Conservation (phyloP, 2,329 filamentous ascomycete species). For the Talaromyces marneffei region DNA sequence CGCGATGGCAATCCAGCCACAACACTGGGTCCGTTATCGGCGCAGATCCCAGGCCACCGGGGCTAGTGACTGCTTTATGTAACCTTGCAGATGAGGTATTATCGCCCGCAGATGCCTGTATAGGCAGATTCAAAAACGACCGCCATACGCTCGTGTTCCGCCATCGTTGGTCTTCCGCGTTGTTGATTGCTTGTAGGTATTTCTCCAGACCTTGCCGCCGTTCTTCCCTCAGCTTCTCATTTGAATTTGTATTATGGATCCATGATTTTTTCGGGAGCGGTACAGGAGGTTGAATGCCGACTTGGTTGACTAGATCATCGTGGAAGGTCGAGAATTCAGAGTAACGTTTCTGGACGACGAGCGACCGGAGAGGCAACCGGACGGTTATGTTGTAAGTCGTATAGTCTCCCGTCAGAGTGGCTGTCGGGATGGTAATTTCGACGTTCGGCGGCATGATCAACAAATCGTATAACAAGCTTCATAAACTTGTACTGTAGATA, state of each 20-base stretch:
- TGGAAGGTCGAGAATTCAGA: constrained; percentile 58
- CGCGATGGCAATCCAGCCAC: constrained; percentile 57
- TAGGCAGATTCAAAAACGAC: constrained; percentile 53
- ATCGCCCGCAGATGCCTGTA: constrained; percentile 28
- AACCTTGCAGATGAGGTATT: constrained; percentile 34
- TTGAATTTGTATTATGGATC: constrained; percentile 53
- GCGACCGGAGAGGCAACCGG: constrained; percentile 55
- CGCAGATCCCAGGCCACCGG: constrained; percentile 26
- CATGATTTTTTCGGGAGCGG: constrained; percentile 56
- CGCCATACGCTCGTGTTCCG: constrained; percentile 53
- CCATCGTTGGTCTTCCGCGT: constrained; percentile 52
- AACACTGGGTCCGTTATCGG: constrained; percentile 49
- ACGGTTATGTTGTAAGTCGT: constrained; percentile 58
- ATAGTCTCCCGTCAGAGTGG: constrained; percentile 44
- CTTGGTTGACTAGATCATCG: constrained; percentile 45
- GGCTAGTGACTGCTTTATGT: constrained; percentile 40
- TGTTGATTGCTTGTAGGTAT: constrained; percentile 56
- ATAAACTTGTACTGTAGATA: too few relatives aligned
- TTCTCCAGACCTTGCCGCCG: constrained; percentile 52
- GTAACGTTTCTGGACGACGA: constrained; percentile 57
- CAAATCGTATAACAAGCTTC: not conserved
- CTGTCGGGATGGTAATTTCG: constrained; percentile 47
- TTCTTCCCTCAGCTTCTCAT: constrained; percentile 52
- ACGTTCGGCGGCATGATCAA: constrained; percentile 37
- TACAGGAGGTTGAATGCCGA: constrained; percentile 47